Percentiles rank a stretch among this genome's conserved stretches.
Evolutionary conservation across 129 eudicot genomes (phyloP).

Genomic region (Tanacetum coccineum): DNA sequence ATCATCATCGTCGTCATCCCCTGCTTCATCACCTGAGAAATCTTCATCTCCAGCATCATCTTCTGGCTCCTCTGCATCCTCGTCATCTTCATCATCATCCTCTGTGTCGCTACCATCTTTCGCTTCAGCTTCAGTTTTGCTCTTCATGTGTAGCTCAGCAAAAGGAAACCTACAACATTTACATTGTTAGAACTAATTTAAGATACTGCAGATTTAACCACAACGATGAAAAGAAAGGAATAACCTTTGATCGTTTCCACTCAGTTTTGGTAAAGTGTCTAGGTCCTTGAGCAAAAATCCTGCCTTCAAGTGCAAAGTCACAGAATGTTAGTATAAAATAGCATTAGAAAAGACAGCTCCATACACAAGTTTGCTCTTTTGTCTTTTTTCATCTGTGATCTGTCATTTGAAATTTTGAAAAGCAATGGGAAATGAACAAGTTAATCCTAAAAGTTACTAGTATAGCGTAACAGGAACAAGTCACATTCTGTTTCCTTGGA

Average conservation of each 20-base stretch:
- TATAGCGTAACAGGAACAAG: too few relatives aligned
- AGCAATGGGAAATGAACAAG: not conserved
- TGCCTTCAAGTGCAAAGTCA: constrained; percentile 36
- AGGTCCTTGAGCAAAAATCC: constrained; percentile 43
- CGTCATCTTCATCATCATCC: constrained; percentile 76
- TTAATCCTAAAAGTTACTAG: not conserved
- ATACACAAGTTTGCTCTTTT: too few relatives aligned
- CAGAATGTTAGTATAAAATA: constrained; percentile 3
- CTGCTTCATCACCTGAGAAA: constrained; percentile 79
- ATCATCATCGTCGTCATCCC: constrained; percentile 46
- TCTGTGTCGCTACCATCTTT: constrained; percentile 81
- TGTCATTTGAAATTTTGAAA: not conserved
- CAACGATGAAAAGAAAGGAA: not conserved
- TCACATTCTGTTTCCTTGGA: too few relatives aligned
- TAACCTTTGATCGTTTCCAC: constrained; percentile 45
- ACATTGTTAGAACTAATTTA: not conserved
- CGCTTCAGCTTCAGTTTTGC: constrained; percentile 51
- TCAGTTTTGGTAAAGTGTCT: constrained; percentile 17
- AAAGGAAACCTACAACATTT: constrained; percentile 52
- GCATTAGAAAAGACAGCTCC: too few relatives aligned
- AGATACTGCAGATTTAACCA: not conserved
- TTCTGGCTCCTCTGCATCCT: constrained; percentile 43
- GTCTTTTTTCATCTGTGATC: too few relatives aligned
- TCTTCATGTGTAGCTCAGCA: constrained; percentile 48
- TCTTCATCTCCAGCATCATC: constrained; percentile 85